Base-by-base conservation (phyloP, 306 rosid species). In the Boehmeria nivea region DNA sequence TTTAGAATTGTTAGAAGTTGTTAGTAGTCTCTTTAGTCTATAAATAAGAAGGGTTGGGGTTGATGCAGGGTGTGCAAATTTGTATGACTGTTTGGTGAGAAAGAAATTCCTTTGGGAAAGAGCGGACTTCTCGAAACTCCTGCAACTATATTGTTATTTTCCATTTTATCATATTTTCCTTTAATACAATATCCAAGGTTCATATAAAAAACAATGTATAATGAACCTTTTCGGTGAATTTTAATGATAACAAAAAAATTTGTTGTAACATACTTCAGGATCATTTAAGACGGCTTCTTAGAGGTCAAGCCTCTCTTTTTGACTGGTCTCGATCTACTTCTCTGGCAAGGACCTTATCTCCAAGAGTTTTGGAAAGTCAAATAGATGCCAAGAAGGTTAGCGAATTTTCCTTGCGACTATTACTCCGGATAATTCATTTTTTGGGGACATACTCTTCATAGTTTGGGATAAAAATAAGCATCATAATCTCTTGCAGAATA, bases 311-410 rank as follows among this genome's bases (percentile, higher is more conserved):
- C 61, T 93, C 99, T 23, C 78, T 93, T 46, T 93, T 88, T 48
- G 96, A 87, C 59, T 93, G 96, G 96, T 78, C 99, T 45, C 85
- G 96, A 67, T 78, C 96, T 58, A 85, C 84, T 60, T 87, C 96
- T 44, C 66, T 93, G 75, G 99, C 96, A 14, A 93, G 95, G 76
- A 83, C 96, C 54, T 61, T 93, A 60, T 87, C 99, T 69, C 99
- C 99, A 19, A 83, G 99, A 69, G 86, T 93, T 68, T 80, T 87
- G 85, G 99, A 93, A 76, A 93, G 89, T 76, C 99, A 93, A 79
- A 77, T 87, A 75, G 99, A 93, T 76, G 88, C 96, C 54, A 93
- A 87, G 65, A 93, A 93, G 95, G 99, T 93, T 67, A 64, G 89
- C 68, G 63, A 67, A 37, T 48, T 34, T 61, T 25, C 39, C 47